These are phyloP conservation scores for Hypoxylon fragiforme DNA, from an alignment of 495 filamentous ascomycete genomes.

Conservation along the genomic window DNA sequence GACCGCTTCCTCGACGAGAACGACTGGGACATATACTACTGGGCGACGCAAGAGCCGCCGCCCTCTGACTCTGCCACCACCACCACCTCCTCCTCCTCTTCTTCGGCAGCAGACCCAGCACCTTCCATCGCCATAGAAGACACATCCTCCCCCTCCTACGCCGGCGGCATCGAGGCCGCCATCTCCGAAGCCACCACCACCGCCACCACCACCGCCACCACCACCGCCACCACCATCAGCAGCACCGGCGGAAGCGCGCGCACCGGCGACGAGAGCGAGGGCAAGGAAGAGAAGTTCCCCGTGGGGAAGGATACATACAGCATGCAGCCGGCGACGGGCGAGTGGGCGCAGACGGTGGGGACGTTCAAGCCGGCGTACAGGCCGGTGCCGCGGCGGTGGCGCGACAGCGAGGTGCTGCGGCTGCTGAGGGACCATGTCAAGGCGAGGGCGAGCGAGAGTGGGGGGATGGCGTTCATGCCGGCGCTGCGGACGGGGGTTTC, in stretches of 20 bases:
- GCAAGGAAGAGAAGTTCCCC: slow-evolving; percentile 27
- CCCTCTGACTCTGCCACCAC: slow-evolving; percentile 36
- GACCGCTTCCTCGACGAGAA: slow-evolving; percentile 97
- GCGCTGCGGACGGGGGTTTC: slow-evolving; percentile 19
- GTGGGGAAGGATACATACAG: slow-evolving; percentile 32
- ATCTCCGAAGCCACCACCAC: slow-evolving; percentile 20
- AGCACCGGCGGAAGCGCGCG: slow-evolving; percentile 26
- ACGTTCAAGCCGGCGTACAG: slow-evolving; percentile 93
- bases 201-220: neutral
- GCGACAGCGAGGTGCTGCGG: slow-evolving; percentile 72
- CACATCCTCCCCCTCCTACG: slow-evolving; percentile 37
- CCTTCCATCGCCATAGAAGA: slow-evolving; percentile 38
- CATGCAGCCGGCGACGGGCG: slow-evolving; percentile 53
- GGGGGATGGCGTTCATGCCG: slow-evolving; percentile 57
- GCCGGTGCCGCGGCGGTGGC: slow-evolving; percentile 85
- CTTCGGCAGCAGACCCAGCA: too few species aligned
- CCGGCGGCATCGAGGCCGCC: slow-evolving; percentile 46
- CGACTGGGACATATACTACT: slow-evolving; percentile 99
- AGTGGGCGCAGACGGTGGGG: slow-evolving; percentile 96
- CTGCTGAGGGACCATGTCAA: slow-evolving; percentile 80
- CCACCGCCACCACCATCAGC: neutral
- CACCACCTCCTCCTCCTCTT: slow-evolving; percentile 34
- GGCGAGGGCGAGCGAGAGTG: slow-evolving; percentile 29
- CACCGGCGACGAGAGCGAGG: slow-evolving; percentile 30
- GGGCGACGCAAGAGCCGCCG: slow-evolving; percentile 88